These are phyloP conservation scores for Pascua sp. DNA, from an alignment of 1,284 basidiomycete species.

Conservation along the genomic window DNA sequence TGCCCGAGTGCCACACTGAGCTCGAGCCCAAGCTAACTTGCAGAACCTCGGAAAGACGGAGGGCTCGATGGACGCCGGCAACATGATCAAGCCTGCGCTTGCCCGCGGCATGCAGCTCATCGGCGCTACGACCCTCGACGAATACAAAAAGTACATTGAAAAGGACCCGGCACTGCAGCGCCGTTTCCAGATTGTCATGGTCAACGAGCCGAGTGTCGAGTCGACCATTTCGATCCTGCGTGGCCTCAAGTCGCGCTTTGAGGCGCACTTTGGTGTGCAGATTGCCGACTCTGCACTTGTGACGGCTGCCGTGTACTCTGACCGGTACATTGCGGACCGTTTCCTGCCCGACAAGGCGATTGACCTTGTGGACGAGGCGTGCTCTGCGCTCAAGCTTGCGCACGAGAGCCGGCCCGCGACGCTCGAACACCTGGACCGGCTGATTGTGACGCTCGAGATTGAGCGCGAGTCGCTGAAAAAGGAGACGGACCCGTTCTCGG, in stretches of 20 bases:
- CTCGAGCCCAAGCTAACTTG: slow-evolving; percentile 50
- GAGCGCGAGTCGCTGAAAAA: slow-evolving; percentile 86
- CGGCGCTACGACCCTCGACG: slow-evolving; percentile 83
- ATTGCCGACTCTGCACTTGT: slow-evolving; percentile 84
- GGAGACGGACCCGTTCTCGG: slow-evolving; percentile 76
- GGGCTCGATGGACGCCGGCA: slow-evolving; percentile 84
- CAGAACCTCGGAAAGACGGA: slow-evolving; percentile 87
- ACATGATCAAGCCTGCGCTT: slow-evolving; percentile 60
- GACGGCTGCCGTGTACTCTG: slow-evolving; percentile 73
- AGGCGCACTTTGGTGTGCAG: slow-evolving; percentile 85
- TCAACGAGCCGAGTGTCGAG: slow-evolving; percentile 82
- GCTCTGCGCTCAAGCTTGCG: slow-evolving; percentile 78
- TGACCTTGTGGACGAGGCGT: slow-evolving; percentile 80
- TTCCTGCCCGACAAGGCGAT: slow-evolving; percentile 88
- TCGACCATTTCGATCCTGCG: slow-evolving; percentile 84
- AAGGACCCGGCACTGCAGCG: slow-evolving; percentile 88
- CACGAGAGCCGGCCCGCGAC: slow-evolving; percentile 87
- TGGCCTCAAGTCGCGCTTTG: slow-evolving; percentile 77
- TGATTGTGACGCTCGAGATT: slow-evolving; percentile 82
- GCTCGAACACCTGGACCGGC: slow-evolving; percentile 75
- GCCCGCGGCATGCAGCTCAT: slow-evolving; percentile 80
- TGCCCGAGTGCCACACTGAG: too few relatives aligned
- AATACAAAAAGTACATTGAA: slow-evolving; percentile 85
- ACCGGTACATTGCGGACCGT: slow-evolving; percentile 79
- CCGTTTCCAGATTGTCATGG: slow-evolving; percentile 80